phyloP scores from a whole-genome alignment of 1,284 basidiomycete species.

The Gastroboletus turbinatus region DNA sequence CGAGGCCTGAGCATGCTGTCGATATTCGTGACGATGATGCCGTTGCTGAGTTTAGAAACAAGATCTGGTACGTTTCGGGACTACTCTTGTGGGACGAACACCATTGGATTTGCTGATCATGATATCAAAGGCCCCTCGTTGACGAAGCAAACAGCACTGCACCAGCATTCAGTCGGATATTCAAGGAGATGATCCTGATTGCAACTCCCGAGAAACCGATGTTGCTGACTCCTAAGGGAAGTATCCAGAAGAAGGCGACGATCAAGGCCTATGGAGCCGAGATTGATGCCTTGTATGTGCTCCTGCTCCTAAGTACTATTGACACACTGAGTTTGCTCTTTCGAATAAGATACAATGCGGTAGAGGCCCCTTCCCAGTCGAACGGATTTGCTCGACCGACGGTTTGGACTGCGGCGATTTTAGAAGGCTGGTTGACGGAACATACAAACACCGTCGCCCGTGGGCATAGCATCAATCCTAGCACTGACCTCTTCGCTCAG shows the following conservation, averaged over 20 bases:
- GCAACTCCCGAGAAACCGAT: conserved; percentile 18
- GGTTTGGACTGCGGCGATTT: neutral
- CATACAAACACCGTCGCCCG: neutral
- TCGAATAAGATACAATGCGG: conserved; percentile 1
- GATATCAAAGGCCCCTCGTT: conserved; percentile 14
- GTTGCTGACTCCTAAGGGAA: conserved; percentile 21
- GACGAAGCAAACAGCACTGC: conserved; percentile 25
- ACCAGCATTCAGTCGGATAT: conserved; percentile 27
- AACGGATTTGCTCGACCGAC: neutral
- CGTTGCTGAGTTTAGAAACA: conserved; percentile 1
- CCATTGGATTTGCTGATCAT: neutral
- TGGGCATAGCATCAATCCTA: neutral
- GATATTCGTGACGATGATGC: conserved; percentile 17
- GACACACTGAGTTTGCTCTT: neutral
- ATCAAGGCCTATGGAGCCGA: conserved; percentile 20
- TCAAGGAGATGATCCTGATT: conserved; percentile 28
- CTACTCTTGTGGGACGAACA: neutral
- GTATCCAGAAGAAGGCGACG: conserved; percentile 17
- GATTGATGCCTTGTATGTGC: conserved; percentile 22
- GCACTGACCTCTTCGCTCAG: conserved; percentile 8
- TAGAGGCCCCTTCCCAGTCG: neutral
- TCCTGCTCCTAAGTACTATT: no score
- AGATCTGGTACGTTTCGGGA: conserved; percentile 5
- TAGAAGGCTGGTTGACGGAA: conserved; percentile 6
- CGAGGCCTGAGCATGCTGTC: conserved; percentile 13